Percentiles rank a stretch among this genome's conserved stretches.
phyloP scores from a whole-genome alignment of 345 rosid species.

The Aethionema arabicum region DNA sequence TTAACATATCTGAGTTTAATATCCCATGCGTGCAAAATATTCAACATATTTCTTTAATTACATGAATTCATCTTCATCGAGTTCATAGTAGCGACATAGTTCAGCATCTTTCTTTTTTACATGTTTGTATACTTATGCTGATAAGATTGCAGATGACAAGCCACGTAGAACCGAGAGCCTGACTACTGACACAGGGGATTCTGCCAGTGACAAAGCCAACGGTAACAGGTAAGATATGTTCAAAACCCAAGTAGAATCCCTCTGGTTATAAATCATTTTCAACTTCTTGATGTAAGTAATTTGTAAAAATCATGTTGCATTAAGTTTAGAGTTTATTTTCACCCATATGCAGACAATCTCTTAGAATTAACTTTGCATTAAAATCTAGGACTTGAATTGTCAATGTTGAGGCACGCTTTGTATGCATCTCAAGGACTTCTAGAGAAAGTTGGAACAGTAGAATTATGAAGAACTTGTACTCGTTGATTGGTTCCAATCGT shows the following conservation, averaged over 20 bases:
- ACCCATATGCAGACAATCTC: conserved; percentile 4
- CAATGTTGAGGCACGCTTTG: neutral
- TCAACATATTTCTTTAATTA: neutral
- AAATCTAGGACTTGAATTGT: neutral
- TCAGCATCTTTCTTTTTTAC: conserved; percentile 22
- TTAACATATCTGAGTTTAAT: neutral
- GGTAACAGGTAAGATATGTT: conserved; percentile 23
- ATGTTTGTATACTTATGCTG: conserved; percentile 33
- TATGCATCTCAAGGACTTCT: neutral
- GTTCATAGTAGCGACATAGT: neutral
- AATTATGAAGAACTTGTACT: neutral
- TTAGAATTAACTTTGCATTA: neutral
- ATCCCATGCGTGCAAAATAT: no score
- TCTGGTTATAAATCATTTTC: neutral
- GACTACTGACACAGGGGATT: conserved; percentile 41
- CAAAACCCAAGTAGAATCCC: neutral
- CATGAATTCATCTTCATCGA: conserved; percentile 1
- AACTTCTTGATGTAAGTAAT: conserved; percentile 6
- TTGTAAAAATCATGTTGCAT: neutral
- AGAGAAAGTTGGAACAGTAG: neutral
- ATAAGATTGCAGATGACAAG: conserved; percentile 53
- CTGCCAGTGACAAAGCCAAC: conserved; percentile 25
- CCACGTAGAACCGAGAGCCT: conserved; percentile 41
- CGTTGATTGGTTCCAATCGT: conserved; percentile 10
- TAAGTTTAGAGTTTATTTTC: neutral